These are phyloP conservation scores for Backusella tarrabulga DNA, from an alignment of 192 early-diverging fungal genomes.

Conservation along the genomic window DNA sequence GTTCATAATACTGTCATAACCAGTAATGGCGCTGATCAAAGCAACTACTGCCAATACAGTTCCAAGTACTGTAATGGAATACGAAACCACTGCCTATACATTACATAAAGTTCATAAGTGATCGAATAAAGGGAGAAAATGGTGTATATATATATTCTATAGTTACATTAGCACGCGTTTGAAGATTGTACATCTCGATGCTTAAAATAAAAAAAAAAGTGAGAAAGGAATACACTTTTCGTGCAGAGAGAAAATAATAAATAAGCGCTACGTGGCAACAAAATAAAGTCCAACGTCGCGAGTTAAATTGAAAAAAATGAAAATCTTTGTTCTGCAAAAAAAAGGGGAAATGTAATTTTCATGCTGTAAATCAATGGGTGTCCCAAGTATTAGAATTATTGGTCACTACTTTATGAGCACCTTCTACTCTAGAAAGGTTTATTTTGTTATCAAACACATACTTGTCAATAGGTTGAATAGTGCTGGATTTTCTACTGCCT, in stretches of 20 bases:
- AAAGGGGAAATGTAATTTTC: not conserved
- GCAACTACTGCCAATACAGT: conserved; percentile 29
- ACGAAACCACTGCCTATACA: conserved; percentile 25
- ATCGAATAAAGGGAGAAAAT: not conserved
- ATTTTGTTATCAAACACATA: not conserved
- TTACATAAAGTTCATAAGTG: not conserved
- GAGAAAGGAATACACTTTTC: not conserved
- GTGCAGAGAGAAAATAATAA: not conserved
- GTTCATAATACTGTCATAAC: not conserved
- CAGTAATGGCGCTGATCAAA: conserved; percentile 16
- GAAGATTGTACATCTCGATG: conserved; percentile 33
- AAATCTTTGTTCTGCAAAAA: not conserved
- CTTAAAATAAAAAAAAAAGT: not conserved
- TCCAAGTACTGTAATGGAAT: conserved; percentile 20
- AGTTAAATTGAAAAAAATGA: not conserved
- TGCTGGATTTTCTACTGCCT: too few relatives aligned
- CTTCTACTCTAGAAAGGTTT: not conserved
- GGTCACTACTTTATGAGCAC: not conserved
- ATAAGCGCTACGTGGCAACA: not conserved
- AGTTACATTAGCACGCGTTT: conserved; percentile 30
- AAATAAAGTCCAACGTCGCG: not conserved
- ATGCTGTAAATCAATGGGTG: not conserved
- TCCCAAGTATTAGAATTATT: not conserved
- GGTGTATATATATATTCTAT: not conserved
- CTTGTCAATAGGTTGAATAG: too few relatives aligned